Evolutionary conservation across 306 rosid species (phyloP), one percentile per base, ranked within the genome.

Genomic region (Prunus mongolica): DNA sequence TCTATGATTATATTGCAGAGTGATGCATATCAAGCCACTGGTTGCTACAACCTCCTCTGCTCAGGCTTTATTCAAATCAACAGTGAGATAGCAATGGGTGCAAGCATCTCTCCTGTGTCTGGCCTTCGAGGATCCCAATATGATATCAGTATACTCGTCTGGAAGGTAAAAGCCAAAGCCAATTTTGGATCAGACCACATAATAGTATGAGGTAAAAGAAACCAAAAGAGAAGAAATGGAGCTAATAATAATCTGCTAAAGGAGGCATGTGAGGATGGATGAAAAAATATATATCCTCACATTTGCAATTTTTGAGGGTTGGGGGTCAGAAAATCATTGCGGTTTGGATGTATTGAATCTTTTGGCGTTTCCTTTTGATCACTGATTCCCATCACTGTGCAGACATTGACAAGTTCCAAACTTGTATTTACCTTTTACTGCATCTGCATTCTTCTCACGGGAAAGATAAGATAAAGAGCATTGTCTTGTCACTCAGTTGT

Each of bases 11-110:
- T 57, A 38, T 76, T 71, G 47, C 86, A 96, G 99, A 96, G 98
- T 71, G 99, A 96, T 86, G 99, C 99, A 78, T 96, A 96, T 80
- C 99, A 96, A 89, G 99, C 99, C 56, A 96, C 99, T 1, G 99
- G 99, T 30, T 96, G 99, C 91, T 96, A 96, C 93, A 96, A 96
- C 84, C 99, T 96, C 69, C 96, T 96, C 27, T 96, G 99, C 89
- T 96, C 99, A 0, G 99, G 99, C 66, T 96, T 96, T 66, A 91
- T 96, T 84, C 99, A 96, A 70, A 88, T 96, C 73, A 96, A 90
- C 78, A 91, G 89, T 49, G 84, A 88, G 30, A 91, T 96, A 64
- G 97, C 99, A 49, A 92, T 96, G 99, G 99, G 99, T 28, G 99
- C 99, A 32, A 92, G 97, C 88, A 96, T 96, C 72, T 78, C 97